Evolutionary conservation across 2,329 filamentous ascomycete genomes (phyloP), one percentile per base, ranked within the genome.

Genomic region (Mariannaea elegans): DNA sequence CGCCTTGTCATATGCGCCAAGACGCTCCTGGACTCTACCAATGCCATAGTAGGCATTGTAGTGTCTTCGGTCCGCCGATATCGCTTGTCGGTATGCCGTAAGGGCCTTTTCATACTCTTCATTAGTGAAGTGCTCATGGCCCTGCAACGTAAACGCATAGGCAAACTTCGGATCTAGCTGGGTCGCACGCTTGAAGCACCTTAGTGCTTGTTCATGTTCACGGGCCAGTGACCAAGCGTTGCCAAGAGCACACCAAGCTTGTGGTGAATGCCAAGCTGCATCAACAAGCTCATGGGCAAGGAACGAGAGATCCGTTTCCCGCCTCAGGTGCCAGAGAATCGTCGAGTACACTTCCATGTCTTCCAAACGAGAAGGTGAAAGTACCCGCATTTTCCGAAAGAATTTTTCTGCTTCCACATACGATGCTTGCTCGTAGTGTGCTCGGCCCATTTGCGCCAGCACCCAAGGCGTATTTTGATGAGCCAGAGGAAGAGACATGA

Each of bases 281-380:
- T 97, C 94, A 50, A 97, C 86, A 38, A 98, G 83, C 70, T 96
- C 92, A 71, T 98, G 94, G 0, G 94, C 93, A 24, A 99, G 83
- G 76, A 95, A 97, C 1, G 94, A 94, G 19, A 99, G 83, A 62
- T 97, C 92, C 0, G 93, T 91, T 72, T 97, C 94, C 64, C 91
- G 90, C 76, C 97, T 97, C 63, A 97, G 80, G 75, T 97, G 94
- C 95, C 96, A 99, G n/a, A 99, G 84, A n/a, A 97, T 90, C 1
- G 95, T 99, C 13, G 94, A 98, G 77, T 97, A 99, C 32, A 98
- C 89, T 73, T 99, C 95, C 94, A 98, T 97, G 72, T 97, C 94
- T 72, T 97, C 91, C 42, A 96, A 83, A 4, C 92, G 88, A 1
- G 92, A 91, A 1, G 94, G 94, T 12, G 92, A 89, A 66, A 95